Percentiles rank a stretch among this genome's conserved stretches.
Conservation (phyloP, 371 early-diverging fungal genomes). For the Mortierella sp. region DNA sequence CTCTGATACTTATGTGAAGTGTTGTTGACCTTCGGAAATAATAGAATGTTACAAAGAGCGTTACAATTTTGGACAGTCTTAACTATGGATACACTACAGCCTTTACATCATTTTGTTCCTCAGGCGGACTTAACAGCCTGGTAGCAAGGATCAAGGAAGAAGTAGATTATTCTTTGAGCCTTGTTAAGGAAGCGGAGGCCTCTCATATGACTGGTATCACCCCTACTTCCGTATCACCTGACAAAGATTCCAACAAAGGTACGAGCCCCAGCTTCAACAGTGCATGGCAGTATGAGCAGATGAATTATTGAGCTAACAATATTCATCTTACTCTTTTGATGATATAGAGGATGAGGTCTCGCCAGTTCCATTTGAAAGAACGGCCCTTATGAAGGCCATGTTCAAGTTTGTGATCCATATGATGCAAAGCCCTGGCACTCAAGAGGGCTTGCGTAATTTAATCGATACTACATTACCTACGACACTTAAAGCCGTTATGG, state of each 20-base stretch:
- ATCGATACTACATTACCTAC: conserved; percentile 91
- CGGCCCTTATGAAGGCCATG: conserved; percentile 85
- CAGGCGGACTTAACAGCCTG: conserved; percentile 84
- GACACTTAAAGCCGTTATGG: conserved; percentile 80
- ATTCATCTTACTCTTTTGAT: too few relatives aligned
- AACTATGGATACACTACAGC: conserved; percentile 82
- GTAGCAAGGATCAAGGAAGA: conserved; percentile 84
- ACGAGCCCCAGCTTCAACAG: neutral
- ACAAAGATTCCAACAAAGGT: conserved; percentile 37
- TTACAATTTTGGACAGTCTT: conserved; percentile 84
- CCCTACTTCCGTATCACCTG: conserved; percentile 16
- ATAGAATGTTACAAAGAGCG: conserved; percentile 75
- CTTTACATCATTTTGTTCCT: conserved; percentile 85
- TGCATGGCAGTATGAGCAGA: neutral
- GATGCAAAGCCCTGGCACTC: conserved; percentile 92
- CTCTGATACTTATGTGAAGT: neutral
- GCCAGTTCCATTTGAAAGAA: conserved; percentile 66
- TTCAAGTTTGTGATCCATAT: conserved; percentile 92
- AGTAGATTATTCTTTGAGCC: conserved; percentile 61
- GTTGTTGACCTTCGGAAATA: neutral
- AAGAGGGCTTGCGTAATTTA: conserved; percentile 92
- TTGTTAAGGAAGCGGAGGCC: conserved; percentile 44
- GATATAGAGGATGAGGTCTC: conserved; percentile 40
- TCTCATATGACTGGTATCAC: conserved; percentile 59
- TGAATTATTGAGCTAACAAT: neutral